phyloP scores from a whole-genome alignment of 2,329 filamentous ascomycete species.

The Elsinoe perseae region DNA sequence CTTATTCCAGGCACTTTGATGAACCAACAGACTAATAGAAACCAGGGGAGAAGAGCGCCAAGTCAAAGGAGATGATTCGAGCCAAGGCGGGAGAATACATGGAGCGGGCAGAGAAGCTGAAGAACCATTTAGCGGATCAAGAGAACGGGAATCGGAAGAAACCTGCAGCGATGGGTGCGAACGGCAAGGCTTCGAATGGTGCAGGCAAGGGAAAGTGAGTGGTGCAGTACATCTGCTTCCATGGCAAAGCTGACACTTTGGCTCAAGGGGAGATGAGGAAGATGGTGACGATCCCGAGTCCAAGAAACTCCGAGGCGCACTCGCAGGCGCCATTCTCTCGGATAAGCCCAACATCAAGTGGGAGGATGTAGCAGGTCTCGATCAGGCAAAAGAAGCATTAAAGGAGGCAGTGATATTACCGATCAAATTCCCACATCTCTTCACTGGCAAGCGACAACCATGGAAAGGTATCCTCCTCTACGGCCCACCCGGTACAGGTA shows the following conservation, averaged over 20 bases:
- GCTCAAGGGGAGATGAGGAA: conserved; percentile 43
- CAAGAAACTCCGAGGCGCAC: conserved; percentile 87
- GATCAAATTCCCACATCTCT: conserved; percentile 96
- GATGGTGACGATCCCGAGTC: conserved; percentile 74
- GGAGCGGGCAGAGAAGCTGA: conserved; percentile 97
- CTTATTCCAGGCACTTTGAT: not conserved
- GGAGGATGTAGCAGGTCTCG: conserved; percentile 95
- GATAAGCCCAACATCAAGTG: conserved; percentile 95
- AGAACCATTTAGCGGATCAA: conserved; percentile 72
- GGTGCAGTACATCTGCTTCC: not conserved
- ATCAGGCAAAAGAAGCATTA: conserved; percentile 88
- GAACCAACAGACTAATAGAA: conserved; percentile 20
- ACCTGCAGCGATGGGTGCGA: conserved; percentile 62
- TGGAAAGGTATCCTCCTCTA: conserved; percentile 98
- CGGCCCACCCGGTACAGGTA: conserved; percentile 92
- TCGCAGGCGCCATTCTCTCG: conserved; percentile 84
- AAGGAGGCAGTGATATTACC: conserved; percentile 97
- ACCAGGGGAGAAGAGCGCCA: conserved; percentile 85
- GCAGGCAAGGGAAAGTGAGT: conserved; percentile 53
- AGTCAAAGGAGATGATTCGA: conserved; percentile 94
- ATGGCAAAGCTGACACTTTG: not conserved
- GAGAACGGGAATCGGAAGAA: conserved; percentile 62
- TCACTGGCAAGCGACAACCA: conserved; percentile 89
- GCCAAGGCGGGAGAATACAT: conserved; percentile 95
- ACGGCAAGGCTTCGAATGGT: conserved; percentile 58